Evolutionary conservation across 331 rosid genomes (phyloP).

Genomic region (Quercus phellos): DNA sequence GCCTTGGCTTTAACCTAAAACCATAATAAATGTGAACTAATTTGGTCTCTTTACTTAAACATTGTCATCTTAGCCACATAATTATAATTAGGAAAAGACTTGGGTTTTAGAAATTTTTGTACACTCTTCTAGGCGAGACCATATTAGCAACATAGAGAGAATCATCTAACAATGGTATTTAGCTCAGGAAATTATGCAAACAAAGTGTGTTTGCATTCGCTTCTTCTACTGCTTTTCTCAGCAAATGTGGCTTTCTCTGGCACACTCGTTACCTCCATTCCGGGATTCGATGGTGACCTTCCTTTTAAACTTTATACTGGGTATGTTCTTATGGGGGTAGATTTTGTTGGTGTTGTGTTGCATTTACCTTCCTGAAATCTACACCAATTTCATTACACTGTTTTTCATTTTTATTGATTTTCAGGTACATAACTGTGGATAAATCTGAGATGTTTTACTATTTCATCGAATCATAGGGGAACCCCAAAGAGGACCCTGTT

Average conservation of each 20-base stretch:
- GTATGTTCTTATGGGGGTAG: neutral
- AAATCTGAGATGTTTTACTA: neutral
- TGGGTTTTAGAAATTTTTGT: neutral
- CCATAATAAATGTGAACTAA: neutral
- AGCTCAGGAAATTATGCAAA: neutral
- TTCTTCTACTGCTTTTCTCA: conserved; percentile 7
- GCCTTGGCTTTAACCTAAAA: neutral
- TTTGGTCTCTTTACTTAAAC: neutral
- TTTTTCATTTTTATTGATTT: neutral
- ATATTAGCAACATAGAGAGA: too few species aligned
- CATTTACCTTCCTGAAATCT: neutral
- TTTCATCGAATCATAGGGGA: neutral
- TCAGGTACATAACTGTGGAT: neutral
- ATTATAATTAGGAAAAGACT: too few species aligned
- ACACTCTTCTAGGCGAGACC: neutral
- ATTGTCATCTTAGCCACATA: neutral
- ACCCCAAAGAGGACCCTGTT: neutral
- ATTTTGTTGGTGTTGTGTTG: neutral
- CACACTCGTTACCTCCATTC: conserved; percentile 14
- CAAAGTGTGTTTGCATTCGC: neutral
- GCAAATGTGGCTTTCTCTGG: neutral
- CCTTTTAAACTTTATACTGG: conserved; percentile 20
- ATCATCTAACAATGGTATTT: neutral
- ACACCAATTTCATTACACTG: neutral
- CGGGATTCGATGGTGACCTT: conserved; percentile 23